phyloP scores from a whole-genome alignment of 2,329 filamentous ascomycete species.

The Colletotrichum chlorophyti region DNA sequence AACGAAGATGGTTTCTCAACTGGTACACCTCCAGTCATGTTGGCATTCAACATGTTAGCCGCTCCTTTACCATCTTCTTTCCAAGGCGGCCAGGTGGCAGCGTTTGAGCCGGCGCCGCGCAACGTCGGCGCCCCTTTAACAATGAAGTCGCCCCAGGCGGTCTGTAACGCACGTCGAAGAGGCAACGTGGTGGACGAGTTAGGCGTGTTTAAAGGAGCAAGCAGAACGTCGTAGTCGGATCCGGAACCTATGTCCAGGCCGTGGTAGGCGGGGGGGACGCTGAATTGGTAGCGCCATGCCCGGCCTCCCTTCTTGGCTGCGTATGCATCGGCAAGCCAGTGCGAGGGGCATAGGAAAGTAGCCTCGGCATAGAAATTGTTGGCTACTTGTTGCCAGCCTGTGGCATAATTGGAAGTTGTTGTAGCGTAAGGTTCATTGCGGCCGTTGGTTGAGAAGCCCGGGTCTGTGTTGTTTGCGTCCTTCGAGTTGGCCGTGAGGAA shows the following conservation, averaged over 20 bases:
- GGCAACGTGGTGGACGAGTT: not conserved
- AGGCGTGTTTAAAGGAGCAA: not conserved
- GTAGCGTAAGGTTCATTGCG: conserved; percentile 2
- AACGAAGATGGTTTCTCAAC: not conserved
- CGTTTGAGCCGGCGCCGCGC: not conserved
- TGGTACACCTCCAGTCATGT: conserved; percentile 11
- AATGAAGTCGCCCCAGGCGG: conserved; percentile 17
- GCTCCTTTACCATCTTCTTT: not conserved
- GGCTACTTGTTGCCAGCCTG: conserved; percentile 20
- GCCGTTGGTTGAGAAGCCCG: conserved; percentile 7
- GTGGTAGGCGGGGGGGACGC: conserved; percentile 11
- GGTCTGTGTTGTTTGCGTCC: conserved; percentile 19
- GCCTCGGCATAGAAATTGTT: conserved; percentile 22
- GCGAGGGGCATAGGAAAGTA: conserved; percentile 7
- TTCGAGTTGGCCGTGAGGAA: conserved; percentile 3
- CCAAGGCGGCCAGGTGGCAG: conserved; percentile 4
- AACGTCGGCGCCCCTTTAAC: not conserved
- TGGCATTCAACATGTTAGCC: conserved; percentile 8
- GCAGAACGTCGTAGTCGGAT: not conserved
- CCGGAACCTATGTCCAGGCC: conserved; percentile 12
- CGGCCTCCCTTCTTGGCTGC: not conserved
- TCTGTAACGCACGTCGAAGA: not conserved
- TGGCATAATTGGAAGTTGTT: conserved; percentile 11
- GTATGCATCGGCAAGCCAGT: conserved; percentile 20
- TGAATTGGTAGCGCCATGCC: conserved; percentile 19